Base-by-base conservation (phyloP, 208 protist genomes). In the Leishmania turanica region DNA sequence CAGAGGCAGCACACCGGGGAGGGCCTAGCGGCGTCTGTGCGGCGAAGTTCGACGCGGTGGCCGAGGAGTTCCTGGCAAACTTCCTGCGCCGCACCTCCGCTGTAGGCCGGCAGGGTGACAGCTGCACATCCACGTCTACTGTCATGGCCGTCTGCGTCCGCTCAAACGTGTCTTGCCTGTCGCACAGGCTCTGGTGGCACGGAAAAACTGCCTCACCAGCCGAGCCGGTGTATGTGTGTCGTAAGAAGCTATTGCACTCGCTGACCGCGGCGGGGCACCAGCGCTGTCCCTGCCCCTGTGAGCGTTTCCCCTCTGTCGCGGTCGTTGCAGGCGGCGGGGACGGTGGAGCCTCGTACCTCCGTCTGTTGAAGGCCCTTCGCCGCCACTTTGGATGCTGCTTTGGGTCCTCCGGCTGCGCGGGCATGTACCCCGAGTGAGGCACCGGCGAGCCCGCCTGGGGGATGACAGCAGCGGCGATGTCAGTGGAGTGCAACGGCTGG, bases 121-220 rank as follows among this genome's bases (percentile, higher is more conserved):
- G 53, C 47, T 79, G 77, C 37, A 68, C 24, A 40, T 82, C 77
- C 73, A 82, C 77, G 73, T 85, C 77, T 17, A 85, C 73, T 24
- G 77, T 85, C 51, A 78, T 75, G 45, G 82, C 27, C 8, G 77
- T 82, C 17, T 82, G 82, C 31, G 72, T 85, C 27, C 54, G 62
- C 62, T 79, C 82, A 58, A 79, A 78, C 42, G 77, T 72, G 2
- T 82, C 65, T 13, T 54, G 56, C 49, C 73, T 75, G 17, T 42
- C 1, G 49, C 45, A 72, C 13, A 79, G 42, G 45, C 77, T 75
- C 37, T 42, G 53, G 64, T 40, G 64, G 27, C 21, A 66, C 31
- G 42, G 64, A 37, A 49, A 81, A 51, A 49, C 62, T 31, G 62
- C 42, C 64, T 78, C 72, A 58, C 77, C 73, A 56, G 72, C 51